Evolutionary conservation across 208 protist species (phyloP).

Genomic region (Acanthamoeba castellanii): DNA sequence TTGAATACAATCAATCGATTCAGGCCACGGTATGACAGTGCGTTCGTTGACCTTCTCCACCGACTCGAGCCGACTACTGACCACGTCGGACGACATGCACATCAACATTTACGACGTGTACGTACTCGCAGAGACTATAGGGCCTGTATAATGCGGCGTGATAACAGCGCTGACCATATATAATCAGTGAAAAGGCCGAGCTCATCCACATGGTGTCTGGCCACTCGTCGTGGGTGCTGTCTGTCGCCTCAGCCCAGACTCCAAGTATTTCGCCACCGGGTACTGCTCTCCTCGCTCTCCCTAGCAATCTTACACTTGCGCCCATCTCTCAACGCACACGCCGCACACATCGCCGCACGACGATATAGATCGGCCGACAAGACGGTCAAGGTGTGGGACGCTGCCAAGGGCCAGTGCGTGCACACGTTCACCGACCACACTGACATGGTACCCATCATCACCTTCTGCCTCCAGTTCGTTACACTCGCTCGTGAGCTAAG

Average conservation of each 20-base stretch:
- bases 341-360: background rate
- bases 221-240: constrained; percentile 55
- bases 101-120: constrained; percentile 70
- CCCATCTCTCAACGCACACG: background rate
- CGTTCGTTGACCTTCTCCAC: constrained; percentile 66
- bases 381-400: constrained; percentile 66
- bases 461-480: background rate
- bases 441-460: constrained; percentile 6
- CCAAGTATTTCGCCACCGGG: constrained; percentile 58
- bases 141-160: too few relatives aligned
- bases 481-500: background rate
- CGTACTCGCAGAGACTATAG: too few relatives aligned
- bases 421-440: constrained; percentile 59
- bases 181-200: constrained; percentile 27
- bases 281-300: background rate
- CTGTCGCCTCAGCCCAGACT: constrained; percentile 57
- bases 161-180: background rate
- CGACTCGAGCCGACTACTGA: constrained; percentile 33
- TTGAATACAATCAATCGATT: background rate
- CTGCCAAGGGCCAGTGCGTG: constrained; percentile 8
- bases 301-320: background rate
- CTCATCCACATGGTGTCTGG: constrained; percentile 58
- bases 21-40: constrained; percentile 64
- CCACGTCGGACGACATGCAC: constrained; percentile 68
- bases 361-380: constrained; percentile 44